Base-by-base conservation (phyloP, 1,139 yeast genomes). In the Sugiyamaella castrensis region DNA sequence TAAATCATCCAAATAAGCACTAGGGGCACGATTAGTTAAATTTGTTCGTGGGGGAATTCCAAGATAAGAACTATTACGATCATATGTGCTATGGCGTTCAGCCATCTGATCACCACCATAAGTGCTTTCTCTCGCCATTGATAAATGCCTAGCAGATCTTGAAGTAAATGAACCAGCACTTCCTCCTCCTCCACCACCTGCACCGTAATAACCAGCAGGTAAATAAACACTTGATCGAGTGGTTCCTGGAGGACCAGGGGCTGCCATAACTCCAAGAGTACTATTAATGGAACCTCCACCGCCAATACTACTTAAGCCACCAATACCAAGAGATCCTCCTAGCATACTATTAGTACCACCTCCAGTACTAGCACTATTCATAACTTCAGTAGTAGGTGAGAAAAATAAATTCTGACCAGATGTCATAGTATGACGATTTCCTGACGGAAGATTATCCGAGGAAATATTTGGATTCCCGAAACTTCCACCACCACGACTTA, bases 351-450 rank as follows among this genome's bases (percentile, higher is more conserved):
- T 57, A 11, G 52, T 50, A 11, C 47, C 40, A 31, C 54, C 57
- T 13, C 57, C 52, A 9, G 40, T 49, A 37, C 56, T 62, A 34
- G 55, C 71, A 39, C 64, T 62, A 53, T 73, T 73, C 80, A 82
- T 78, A 35, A 83, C 84, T 61, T 84, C 89, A 15, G 84, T 85
- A 1, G 94, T 86, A 33, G 95, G 95, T 5, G 92, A 84, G 50
- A 86, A 79, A 64, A 82, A 86, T 77, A 84, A 75, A 9, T 43
- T 37, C 27, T 40, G 48, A 45, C 30, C 51, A 33, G 52, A 31
- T 11, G 52, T 37, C 41, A 44, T 50, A 33, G 52, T 39, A 8
- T 40, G 35, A 26, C 46, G 45, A 11, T 48, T 50, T 15, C 35
- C 28, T 11, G 45, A 46, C 15, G 40, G 33, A 16, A 37, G 26